Evolutionary conservation across 1,139 yeast genomes (phyloP).

Genomic region (Diutina neorugosa): DNA sequence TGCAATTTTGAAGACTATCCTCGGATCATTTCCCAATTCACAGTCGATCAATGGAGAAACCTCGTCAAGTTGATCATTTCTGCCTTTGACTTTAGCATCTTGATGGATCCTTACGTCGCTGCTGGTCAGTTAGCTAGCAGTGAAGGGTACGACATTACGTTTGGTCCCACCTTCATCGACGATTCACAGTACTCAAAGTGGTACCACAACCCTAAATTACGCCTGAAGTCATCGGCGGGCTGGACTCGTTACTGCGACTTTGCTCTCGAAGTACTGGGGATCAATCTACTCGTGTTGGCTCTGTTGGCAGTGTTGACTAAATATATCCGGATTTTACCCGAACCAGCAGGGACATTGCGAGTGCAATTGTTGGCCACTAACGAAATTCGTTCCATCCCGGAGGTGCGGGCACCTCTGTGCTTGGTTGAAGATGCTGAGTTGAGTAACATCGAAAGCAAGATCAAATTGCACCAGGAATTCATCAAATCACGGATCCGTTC

Average conservation of each 20-base stretch:
- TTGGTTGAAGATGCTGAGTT: neutral
- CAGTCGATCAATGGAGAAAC: neutral
- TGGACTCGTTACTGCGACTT: neutral
- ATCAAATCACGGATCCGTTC: neutral
- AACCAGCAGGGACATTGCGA: neutral
- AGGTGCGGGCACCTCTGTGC: neutral
- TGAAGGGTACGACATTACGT: neutral
- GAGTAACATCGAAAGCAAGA: neutral
- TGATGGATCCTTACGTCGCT: neutral
- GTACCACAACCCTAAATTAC: neutral
- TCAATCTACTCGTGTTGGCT: neutral
- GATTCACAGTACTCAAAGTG: neutral
- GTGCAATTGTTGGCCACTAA: neutral
- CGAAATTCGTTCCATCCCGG: neutral
- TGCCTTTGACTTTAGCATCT: neutral
- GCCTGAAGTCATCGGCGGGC: neutral
- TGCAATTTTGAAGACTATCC: neutral
- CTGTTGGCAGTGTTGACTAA: conserved; percentile 1
- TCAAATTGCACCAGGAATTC: neutral
- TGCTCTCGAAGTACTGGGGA: neutral
- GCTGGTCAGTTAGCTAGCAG: neutral
- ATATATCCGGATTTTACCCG: neutral
- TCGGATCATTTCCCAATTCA: neutral
- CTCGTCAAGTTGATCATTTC: neutral
- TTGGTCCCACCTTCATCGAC: neutral